phyloP scores from a whole-genome alignment of 768 basidiomycete genomes.

The Fomitopsis serialis region DNA sequence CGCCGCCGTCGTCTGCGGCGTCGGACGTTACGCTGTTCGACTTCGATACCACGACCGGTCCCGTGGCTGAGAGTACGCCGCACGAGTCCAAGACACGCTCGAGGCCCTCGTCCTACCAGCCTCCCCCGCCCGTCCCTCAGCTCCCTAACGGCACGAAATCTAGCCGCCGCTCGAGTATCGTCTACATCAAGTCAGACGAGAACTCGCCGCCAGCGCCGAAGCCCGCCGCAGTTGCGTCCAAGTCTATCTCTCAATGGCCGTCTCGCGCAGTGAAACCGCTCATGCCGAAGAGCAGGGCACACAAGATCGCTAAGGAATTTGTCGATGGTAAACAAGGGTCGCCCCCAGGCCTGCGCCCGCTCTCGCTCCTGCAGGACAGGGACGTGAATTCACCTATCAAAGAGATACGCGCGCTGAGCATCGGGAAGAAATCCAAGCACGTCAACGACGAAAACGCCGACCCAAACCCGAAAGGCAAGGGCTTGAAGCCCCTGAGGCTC shows the following conservation, averaged over 20 bases:
- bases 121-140: slow-evolving; percentile 20
- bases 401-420: slow-evolving; percentile 47
- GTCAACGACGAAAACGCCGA: slow-evolving; percentile 21
- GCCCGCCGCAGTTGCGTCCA: slow-evolving; percentile 2
- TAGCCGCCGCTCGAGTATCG: slow-evolving; percentile 51
- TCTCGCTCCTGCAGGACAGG: slow-evolving; percentile 60
- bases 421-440: slow-evolving; percentile 48
- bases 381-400: slow-evolving; percentile 32
- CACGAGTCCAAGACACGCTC: slow-evolving; percentile 35
- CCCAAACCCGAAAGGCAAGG: slow-evolving; percentile 31
- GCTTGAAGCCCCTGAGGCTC: slow-evolving; percentile 56
- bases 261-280: slow-evolving; percentile 41
- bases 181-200: slow-evolving; percentile 60
- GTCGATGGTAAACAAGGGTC: slow-evolving; percentile 13
- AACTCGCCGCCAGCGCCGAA: slow-evolving; percentile 13
- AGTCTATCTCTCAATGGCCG: slow-evolving; percentile 20
- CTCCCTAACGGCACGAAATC: slow-evolving; percentile 13
- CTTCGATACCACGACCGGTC: slow-evolving; percentile 28
- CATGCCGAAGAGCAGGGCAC: slow-evolving; percentile 48
- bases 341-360: slow-evolving; percentile 48
- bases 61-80: slow-evolving; percentile 61
- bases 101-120: slow-evolving; percentile 17
- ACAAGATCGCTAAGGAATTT: slow-evolving; percentile 33
- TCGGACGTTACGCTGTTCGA: slow-evolving; percentile 63
- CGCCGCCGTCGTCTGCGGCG: slow-evolving; percentile 45